These are phyloP conservation scores for Mycena alexandri DNA, from an alignment of 768 basidiomycete species.

Conservation along the genomic window DNA sequence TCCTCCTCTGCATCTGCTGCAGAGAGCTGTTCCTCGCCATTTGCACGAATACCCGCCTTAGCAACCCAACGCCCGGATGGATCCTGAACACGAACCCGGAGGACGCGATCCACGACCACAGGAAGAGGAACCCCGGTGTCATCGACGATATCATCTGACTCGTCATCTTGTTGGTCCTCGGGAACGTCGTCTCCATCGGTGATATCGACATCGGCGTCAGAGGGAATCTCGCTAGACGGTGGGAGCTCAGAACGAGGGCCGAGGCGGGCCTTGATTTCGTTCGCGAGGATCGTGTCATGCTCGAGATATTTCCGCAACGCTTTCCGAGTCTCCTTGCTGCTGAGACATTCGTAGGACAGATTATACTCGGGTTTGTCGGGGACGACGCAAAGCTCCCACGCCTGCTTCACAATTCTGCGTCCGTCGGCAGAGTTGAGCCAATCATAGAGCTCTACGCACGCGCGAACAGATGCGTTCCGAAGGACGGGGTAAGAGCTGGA, in stretches of 20 bases:
- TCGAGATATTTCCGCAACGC: neutral
- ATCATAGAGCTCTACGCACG: slow-evolving; percentile 13
- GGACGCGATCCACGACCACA: slow-evolving; percentile 7
- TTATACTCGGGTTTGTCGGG: slow-evolving; percentile 6
- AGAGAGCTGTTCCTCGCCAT: too few relatives aligned
- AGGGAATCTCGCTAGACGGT: neutral
- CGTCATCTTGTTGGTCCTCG: slow-evolving; percentile 6
- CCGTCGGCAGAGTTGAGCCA: slow-evolving; percentile 16
- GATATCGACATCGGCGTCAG: too few relatives aligned
- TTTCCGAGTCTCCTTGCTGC: slow-evolving; percentile 1
- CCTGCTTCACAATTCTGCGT: slow-evolving; percentile 5
- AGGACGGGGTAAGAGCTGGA: slow-evolving; percentile 32
- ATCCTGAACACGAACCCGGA: slow-evolving; percentile 1
- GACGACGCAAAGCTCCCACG: neutral
- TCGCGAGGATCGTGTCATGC: slow-evolving; percentile 1
- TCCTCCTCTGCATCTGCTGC: too few relatives aligned
- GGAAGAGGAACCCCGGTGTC: slow-evolving; percentile 8
- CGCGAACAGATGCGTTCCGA: slow-evolving; percentile 28
- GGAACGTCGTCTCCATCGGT: slow-evolving; percentile 7
- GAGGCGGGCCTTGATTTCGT: neutral
- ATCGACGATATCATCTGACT: slow-evolving; percentile 3
- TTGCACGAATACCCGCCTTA: neutral
- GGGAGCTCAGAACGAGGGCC: neutral
- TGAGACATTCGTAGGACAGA: neutral
- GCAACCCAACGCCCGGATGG: neutral